These are phyloP conservation scores for Stephanodiscus triporus DNA, from an alignment of 108 stramenopile genomes.

Conservation along the genomic window DNA sequence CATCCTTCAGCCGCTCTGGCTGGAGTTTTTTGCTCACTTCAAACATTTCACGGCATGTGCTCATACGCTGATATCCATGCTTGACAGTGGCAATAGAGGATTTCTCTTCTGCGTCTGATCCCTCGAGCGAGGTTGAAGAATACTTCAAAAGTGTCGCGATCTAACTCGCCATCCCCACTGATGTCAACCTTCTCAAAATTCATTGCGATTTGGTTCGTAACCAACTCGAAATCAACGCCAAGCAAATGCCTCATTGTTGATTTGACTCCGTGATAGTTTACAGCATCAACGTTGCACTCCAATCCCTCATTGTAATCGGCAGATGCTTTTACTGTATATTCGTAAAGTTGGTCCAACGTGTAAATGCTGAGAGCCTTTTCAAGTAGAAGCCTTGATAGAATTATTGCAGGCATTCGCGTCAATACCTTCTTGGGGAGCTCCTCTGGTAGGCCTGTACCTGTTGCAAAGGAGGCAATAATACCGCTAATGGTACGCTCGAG, in stretches of 20 bases:
- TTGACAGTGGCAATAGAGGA: too few relatives aligned
- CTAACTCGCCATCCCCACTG: constrained; percentile 13
- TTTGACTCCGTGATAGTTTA: constrained; percentile 20
- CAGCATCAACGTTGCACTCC: neutral
- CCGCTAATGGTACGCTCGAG: constrained; percentile 32
- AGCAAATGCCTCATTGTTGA: constrained; percentile 38
- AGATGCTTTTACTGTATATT: constrained; percentile 32
- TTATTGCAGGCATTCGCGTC: constrained; percentile 13
- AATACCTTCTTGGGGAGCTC: constrained; percentile 17
- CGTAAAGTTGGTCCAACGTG: constrained; percentile 43
- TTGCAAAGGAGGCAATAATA: constrained; percentile 26
- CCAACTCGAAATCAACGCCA: constrained; percentile 17
- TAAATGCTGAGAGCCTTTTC: constrained; percentile 38
- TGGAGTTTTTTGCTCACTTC: neutral
- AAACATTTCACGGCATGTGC: neutral
- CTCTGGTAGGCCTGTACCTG: constrained; percentile 34
- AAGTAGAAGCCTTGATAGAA: constrained; percentile 28
- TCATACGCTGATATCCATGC: too few relatives aligned
- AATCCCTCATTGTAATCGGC: constrained; percentile 10
- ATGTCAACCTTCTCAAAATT: constrained; percentile 32
- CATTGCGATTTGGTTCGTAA: constrained; percentile 16
- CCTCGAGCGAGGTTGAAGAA: constrained; percentile 26
- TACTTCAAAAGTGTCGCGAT: constrained; percentile 31
- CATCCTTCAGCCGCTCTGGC: constrained; percentile 1
- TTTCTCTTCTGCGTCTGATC: neutral